Conservation (phyloP, 768 basidiomycete genomes). For the Auricularia auricula-judae region DNA sequence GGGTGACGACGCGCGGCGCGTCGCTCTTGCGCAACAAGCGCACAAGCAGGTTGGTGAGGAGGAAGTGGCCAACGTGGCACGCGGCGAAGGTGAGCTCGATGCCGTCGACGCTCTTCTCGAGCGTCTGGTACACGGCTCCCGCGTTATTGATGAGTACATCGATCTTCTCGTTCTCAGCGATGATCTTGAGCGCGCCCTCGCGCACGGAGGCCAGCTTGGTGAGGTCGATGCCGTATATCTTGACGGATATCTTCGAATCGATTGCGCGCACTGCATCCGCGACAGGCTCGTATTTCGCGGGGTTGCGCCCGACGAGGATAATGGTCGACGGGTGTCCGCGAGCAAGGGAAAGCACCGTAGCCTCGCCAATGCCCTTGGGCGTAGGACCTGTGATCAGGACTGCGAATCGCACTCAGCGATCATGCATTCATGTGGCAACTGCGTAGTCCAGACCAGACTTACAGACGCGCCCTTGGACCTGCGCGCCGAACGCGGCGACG, state of each 20-base stretch:
- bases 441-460: neutral
- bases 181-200: neutral
- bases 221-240: neutral
- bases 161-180: neutral
- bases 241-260: neutral
- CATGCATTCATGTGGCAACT: neutral
- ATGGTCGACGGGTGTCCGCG: neutral
- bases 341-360: neutral
- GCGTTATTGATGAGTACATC: neutral
- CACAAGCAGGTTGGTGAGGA: neutral
- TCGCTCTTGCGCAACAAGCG: neutral
- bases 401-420: neutral
- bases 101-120: neutral
- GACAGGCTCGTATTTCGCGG: neutral
- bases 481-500: neutral
- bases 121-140: neutral
- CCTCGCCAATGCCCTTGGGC: neutral
- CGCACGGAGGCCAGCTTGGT: neutral
- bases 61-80: neutral
- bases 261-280: neutral
- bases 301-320: neutral
- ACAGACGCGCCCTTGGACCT: neutral
- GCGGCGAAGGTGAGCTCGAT: neutral
- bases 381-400: neutral
- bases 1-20: neutral